A percentile compares a stretch with the other conserved stretches of the same genome.
These are phyloP conservation scores for Diaporthe ilicicola DNA, from an alignment of 2,329 filamentous ascomycete species.

Conservation along the genomic window DNA sequence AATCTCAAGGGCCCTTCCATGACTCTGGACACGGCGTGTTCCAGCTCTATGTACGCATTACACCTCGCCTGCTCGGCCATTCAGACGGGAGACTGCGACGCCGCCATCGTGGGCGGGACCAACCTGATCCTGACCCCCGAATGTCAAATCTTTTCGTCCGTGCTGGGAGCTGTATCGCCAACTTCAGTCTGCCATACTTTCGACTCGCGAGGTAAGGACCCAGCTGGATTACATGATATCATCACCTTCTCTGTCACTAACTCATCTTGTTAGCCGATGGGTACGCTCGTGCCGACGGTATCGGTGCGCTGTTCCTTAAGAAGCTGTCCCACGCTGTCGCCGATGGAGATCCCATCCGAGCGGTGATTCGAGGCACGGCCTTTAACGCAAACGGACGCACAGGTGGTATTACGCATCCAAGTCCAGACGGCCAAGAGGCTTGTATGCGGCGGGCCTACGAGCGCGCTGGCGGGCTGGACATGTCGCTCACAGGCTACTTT, in stretches of 20 bases:
- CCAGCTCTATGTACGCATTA: conserved; percentile 42
- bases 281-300: conserved; percentile 69
- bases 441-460: conserved; percentile 43
- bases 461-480: conserved; percentile 44
- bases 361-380: conserved; percentile 58
- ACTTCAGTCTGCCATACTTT: conserved; percentile 39
- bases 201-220: conserved; percentile 28
- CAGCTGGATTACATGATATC: no score
- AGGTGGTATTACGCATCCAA: neutral
- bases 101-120: conserved; percentile 39
- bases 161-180: conserved; percentile 35
- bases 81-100: conserved; percentile 38
- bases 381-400: conserved; percentile 63
- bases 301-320: conserved; percentile 64
- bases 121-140: conserved; percentile 41
- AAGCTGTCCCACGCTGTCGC: conserved; percentile 37
- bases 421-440: neutral
- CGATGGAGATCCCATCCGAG: conserved; percentile 59
- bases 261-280: conserved; percentile 59
- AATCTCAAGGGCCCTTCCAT: neutral
- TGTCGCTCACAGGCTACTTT: conserved; percentile 48
- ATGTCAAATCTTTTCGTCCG: conserved; percentile 34
- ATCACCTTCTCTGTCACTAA: no score
- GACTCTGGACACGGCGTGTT: conserved; percentile 45
- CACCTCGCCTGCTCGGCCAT: conserved; percentile 44